phyloP scores from a whole-genome alignment of 176 grass and related monocot species.

The Alopecurus myosuroides region DNA sequence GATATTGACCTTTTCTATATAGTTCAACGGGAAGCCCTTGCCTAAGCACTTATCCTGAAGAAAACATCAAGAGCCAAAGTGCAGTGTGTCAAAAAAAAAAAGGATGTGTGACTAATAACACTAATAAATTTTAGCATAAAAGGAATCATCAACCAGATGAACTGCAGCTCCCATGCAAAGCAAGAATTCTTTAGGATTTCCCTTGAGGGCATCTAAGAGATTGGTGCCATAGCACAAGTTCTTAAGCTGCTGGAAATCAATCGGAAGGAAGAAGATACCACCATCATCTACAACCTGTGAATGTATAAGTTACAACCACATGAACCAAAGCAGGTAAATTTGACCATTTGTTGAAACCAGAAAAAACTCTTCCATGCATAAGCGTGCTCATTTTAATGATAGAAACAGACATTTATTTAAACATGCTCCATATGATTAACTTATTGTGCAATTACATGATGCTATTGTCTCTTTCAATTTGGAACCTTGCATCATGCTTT shows the following conservation, averaged over 20 bases:
- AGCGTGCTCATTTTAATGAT: background rate
- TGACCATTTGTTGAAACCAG: background rate
- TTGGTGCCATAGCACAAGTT: slow-evolving; percentile 35
- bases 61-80: slow-evolving; percentile 13
- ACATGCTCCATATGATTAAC: background rate
- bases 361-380: background rate
- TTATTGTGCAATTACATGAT: background rate
- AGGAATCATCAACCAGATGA: slow-evolving; percentile 56
- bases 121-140: slow-evolving; percentile 5
- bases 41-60: slow-evolving; percentile 32
- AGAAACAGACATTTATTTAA: background rate
- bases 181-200: slow-evolving; percentile 65
- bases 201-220: slow-evolving; percentile 32
- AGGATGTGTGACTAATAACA: background rate
- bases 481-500: background rate
- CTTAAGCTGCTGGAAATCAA: slow-evolving; percentile 65
- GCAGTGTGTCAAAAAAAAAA: background rate
- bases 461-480: background rate
- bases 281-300: slow-evolving; percentile 56
- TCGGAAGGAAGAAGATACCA: slow-evolving; percentile 35
- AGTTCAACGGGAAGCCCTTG: slow-evolving; percentile 19
- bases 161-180: slow-evolving; percentile 80
- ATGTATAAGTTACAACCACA: slow-evolving; percentile 9
- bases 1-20: slow-evolving; percentile 69
- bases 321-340: background rate